A percentile compares a stretch with the other conserved stretches of the same genome.
phyloP scores from a whole-genome alignment of 2,329 filamentous ascomycete genomes.

The Trichoderma semiorbis region DNA sequence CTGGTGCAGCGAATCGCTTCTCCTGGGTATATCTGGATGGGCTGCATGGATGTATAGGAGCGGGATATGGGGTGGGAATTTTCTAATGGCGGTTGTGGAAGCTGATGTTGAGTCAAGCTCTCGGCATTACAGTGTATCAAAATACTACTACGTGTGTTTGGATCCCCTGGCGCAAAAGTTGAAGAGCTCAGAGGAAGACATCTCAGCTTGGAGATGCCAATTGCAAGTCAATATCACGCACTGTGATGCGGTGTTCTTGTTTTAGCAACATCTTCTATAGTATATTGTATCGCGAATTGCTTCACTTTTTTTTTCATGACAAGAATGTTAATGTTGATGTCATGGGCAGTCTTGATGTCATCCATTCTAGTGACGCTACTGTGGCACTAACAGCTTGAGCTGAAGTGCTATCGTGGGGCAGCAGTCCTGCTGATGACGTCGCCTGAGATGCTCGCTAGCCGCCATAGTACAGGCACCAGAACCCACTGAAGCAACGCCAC shows the following conservation, averaged over 20 bases:
- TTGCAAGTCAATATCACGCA: background rate
- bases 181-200: background rate
- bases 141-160: background rate
- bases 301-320: background rate
- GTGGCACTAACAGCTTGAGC: background rate
- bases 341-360: constrained; percentile 5
- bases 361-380: constrained; percentile 1
- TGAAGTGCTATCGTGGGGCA: constrained; percentile 7
- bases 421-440: constrained; percentile 6
- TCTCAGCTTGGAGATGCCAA: background rate
- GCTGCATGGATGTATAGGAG: background rate
- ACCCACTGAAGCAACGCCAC: background rate
- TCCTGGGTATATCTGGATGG: background rate
- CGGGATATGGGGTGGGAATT: background rate
- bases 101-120: background rate
- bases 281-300: background rate
- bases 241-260: background rate
- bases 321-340: background rate
- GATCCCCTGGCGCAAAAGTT: background rate
- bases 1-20: background rate
- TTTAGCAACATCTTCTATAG: background rate
- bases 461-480: background rate
- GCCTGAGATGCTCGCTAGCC: background rate
- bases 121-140: background rate
- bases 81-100: background rate